These are phyloP conservation scores for Eremomyces bilateralis DNA, from an alignment of 495 filamentous ascomycete species.

Conservation along the genomic window DNA sequence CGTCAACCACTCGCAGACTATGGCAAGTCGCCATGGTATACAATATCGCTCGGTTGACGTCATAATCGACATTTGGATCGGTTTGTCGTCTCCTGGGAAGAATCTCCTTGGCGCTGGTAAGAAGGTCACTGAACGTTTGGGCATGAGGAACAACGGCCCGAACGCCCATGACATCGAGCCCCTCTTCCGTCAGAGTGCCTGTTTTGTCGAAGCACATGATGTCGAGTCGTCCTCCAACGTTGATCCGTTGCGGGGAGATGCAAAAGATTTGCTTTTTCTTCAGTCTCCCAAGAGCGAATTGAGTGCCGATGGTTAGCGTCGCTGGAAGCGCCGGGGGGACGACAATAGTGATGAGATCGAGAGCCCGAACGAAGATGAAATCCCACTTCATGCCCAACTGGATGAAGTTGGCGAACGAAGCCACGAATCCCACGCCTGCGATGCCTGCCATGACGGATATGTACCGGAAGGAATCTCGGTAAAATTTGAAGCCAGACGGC, in stretches of 20 bases:
- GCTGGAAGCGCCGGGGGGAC: slow-evolving; percentile 94
- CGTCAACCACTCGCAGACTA: slow-evolving; percentile 67
- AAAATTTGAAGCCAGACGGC: slow-evolving; percentile 94
- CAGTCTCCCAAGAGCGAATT: slow-evolving; percentile 74
- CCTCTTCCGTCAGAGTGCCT: slow-evolving; percentile 92
- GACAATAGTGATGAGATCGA: slow-evolving; percentile 95
- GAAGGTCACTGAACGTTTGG: slow-evolving; percentile 38
- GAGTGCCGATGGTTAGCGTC: slow-evolving; percentile 88
- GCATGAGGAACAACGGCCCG: slow-evolving; percentile 44
- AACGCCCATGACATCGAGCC: slow-evolving; percentile 80
- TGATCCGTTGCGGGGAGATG: slow-evolving; percentile 90
- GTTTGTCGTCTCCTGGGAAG: slow-evolving; percentile 24
- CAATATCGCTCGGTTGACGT: slow-evolving; percentile 45
- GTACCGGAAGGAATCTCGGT: slow-evolving; percentile 91
- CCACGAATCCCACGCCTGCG: slow-evolving; percentile 68
- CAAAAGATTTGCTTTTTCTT: slow-evolving; percentile 84
- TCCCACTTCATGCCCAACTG: slow-evolving; percentile 66
- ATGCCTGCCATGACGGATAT: slow-evolving; percentile 94
- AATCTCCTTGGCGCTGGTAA: slow-evolving; percentile 30
- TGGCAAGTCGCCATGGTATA: slow-evolving; percentile 98
- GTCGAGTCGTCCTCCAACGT: slow-evolving; percentile 89
- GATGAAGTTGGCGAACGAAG: slow-evolving; percentile 83
- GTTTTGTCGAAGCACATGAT: slow-evolving; percentile 98
- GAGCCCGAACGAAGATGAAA: slow-evolving; percentile 70
- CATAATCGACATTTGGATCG: slow-evolving; percentile 34